A percentile compares a stretch with the other conserved stretches of the same genome.
phyloP scores from a whole-genome alignment of 805 yeast species.

The Sugiyamaella lignohabitans region DNA sequence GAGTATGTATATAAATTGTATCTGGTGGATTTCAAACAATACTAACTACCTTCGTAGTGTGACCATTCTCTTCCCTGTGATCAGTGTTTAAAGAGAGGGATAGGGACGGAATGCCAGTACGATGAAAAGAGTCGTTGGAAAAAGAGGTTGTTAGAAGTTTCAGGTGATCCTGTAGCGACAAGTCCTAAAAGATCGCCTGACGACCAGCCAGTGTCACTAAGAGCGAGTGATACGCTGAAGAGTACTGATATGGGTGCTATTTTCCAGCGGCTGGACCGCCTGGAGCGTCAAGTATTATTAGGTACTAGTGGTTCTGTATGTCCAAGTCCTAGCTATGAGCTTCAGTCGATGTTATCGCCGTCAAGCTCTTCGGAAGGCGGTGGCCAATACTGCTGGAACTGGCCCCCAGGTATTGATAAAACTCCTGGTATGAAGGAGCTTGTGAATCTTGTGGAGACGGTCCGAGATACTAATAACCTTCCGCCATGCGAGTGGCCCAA shows the following conservation, averaged over 20 bases:
- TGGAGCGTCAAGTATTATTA: background rate
- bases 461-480: background rate
- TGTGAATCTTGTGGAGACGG: background rate
- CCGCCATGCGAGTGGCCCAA: slow-evolving; percentile 5
- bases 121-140: slow-evolving; percentile 4
- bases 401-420: background rate
- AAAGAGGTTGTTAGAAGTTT: background rate
- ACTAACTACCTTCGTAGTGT: slow-evolving; percentile 2
- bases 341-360: background rate
- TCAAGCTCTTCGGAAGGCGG: background rate
- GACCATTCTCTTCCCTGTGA: slow-evolving; percentile 5
- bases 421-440: slow-evolving; percentile 1
- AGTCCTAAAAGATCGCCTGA: background rate
- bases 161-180: background rate
- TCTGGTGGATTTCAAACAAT: background rate
- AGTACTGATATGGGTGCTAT: background rate
- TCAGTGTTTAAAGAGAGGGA: slow-evolving; percentile 1
- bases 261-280: background rate
- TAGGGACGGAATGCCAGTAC: background rate
- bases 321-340: background rate
- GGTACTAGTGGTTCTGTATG: background rate
- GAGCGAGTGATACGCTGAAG: too few relatives aligned
- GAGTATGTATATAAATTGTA: background rate
- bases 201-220: too few relatives aligned
- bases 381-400: background rate